A percentile compares a stretch with the other conserved stretches of the same genome.
These are phyloP conservation scores for Lachnellula arida DNA, from an alignment of 2,329 filamentous ascomycete genomes.

Conservation along the genomic window DNA sequence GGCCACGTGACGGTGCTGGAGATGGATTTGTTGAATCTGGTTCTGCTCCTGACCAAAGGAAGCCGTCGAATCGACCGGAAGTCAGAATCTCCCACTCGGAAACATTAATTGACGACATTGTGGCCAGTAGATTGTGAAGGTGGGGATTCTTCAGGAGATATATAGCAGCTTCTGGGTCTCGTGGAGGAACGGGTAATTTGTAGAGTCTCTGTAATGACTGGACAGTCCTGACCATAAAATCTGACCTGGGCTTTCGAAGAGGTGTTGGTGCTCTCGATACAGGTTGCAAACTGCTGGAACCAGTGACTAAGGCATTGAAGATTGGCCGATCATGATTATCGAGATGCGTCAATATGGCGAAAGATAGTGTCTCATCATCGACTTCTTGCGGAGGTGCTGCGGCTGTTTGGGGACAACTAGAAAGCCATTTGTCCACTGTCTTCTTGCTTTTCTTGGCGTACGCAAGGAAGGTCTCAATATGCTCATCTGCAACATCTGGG, in stretches of 20 bases:
- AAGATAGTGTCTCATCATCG: conserved; percentile 88
- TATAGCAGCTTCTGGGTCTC: conserved; percentile 80
- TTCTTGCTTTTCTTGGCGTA: conserved; percentile 89
- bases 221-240: conserved; percentile 70
- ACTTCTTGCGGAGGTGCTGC: conserved; percentile 80
- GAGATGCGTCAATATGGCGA: conserved; percentile 88
- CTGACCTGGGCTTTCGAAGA: conserved; percentile 58
- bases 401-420: conserved; percentile 64
- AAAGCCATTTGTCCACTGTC: conserved; percentile 89
- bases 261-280: conserved; percentile 65
- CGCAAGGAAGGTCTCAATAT: conserved; percentile 83
- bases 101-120: conserved; percentile 78
- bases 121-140: conserved; percentile 82
- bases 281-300: conserved; percentile 49
- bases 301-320: conserved; percentile 74
- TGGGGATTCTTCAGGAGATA: conserved; percentile 79
- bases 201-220: conserved; percentile 82
- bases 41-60: conserved; percentile 89
- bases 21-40: conserved; percentile 34
- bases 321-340: conserved; percentile 69
- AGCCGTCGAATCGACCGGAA: conserved; percentile 91
- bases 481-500: conserved; percentile 90
- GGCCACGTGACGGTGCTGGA: conserved; percentile 44
- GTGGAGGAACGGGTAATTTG: conserved; percentile 64
- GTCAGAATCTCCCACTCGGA: conserved; percentile 97